Base-by-base conservation (phyloP, 2,329 filamentous ascomycete species). In the Alternaria viburni region DNA sequence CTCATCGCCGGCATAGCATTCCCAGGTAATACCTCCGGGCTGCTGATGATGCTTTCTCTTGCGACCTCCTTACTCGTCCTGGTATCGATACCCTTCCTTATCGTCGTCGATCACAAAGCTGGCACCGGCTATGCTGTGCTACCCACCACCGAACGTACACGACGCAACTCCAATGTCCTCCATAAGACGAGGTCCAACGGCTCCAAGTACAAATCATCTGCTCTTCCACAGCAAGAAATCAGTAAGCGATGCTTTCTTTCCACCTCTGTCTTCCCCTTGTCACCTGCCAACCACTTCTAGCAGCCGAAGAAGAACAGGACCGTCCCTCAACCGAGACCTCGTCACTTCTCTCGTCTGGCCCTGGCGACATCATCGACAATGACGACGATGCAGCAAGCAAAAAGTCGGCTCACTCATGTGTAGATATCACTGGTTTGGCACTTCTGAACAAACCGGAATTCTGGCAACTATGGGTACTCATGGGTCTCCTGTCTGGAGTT, bases 401-500 rank as follows among this genome's bases (percentile, higher is more conserved):
- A 87, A 87, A 90, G 87, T 85, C 89, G 81, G 85, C 89, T 85
- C 88, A 89, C 84, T 90, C 89, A 85, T 89, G 90, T 86, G 81
- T 92, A 93, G 96, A 98, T 89, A 91, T 98, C 76, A 92, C 95
- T 77, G 96, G 96, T 68, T 84, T 93, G 75, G 86, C 87, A 15
- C 85, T 99, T 76, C 82, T 97, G 30, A 84, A 84, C 57, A 89
- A 87, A 64, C 74, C 89, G 51, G 91, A 96, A 69, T 99, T 98
- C 80, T 98, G 94, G 93, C 91, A 96, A 74, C 82, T 97, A 26
- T 98, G 96, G 79, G 80, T 87, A 61, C 89, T 97, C 69, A 92
- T 99, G 87, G 93, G 90, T 43, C 87, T 97, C n/a, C 84, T 98
- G 66, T 93, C 93, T 6, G 96, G 96, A 56, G 91, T 97, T 72